A percentile compares a stretch with the other conserved stretches of the same genome.
phyloP scores from a whole-genome alignment of 1,284 basidiomycete genomes.

The Pascua guehoae region DNA sequence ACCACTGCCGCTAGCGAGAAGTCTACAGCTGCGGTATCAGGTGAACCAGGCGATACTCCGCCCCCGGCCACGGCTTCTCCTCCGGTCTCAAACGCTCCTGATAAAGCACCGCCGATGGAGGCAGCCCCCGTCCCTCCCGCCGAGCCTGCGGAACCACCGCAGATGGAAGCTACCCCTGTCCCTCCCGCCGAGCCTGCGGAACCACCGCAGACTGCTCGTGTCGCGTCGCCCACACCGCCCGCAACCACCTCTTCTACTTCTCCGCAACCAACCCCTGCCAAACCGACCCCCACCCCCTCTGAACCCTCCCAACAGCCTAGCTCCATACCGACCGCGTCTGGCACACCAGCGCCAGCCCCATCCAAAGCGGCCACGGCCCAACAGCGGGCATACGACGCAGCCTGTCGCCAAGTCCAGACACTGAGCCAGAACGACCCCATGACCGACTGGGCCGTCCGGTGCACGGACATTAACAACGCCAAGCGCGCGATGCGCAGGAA shows the following conservation, averaged over 20 bases:
- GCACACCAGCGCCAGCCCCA: neutral
- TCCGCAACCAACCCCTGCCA: too few species aligned
- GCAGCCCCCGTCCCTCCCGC: neutral
- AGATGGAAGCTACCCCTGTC: neutral
- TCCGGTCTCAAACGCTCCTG: too few species aligned
- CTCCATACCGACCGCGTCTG: neutral
- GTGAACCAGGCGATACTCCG: too few species aligned
- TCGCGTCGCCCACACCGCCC: neutral
- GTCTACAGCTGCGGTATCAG: too few species aligned
- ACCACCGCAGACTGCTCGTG: neutral
- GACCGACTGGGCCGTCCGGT: slow-evolving; percentile 1
- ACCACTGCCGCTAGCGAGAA: neutral
- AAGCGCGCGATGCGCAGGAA: neutral
- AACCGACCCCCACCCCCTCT: neutral
- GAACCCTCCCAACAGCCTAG: neutral
- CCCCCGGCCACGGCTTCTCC: too few species aligned
- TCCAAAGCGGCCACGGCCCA: neutral
- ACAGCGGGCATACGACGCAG: neutral
- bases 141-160: neutral
- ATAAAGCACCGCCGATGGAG: too few species aligned
- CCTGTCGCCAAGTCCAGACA: neutral
- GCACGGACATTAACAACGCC: neutral
- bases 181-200: neutral
- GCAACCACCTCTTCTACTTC: neutral
- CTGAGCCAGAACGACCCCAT: neutral